Evolutionary conservation across 805 yeast species (phyloP), one percentile per base, ranked within the genome.

Genomic region (Hermanozyma aechmeae): DNA sequence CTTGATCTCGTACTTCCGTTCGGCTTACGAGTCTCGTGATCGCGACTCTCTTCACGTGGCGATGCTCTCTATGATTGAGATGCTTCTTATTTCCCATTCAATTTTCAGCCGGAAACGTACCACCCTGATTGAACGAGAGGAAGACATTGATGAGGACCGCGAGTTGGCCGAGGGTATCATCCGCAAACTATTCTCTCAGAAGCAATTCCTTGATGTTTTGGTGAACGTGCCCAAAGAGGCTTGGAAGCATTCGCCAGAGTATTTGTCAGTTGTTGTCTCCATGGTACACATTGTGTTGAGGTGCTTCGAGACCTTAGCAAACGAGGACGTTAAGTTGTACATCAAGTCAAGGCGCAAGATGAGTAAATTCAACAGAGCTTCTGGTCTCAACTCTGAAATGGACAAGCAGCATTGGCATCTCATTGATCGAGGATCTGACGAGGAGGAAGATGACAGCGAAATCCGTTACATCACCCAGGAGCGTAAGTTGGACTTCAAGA

Each of bases 11-110:
- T 52, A 62, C 31, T 56, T 73, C 48, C 53, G 73, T 28, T 58
- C 58, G 10, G 56, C 72, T 8, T 53, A 39, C 24, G 63, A 58
- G 9, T 38, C 47, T 11, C 67, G 61, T 28, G 65, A 71, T 32
- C 75, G 75, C 64, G 71, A 73, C 29, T 62, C 82, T 2, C 68
- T 77, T 4, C 85, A 80, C 38, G 83, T 86, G 2, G 70, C 77
- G 2, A 70, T 82, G 69, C 61, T 72, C 23, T 70, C 82, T 31
- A 73, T 82, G 48, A 67, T 68, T 15, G 82, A 81, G 37, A 51
- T 86, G 20, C 53, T 89, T 4, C 43, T 65, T 13, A 59, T 68
- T 8, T 55, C 67, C 6, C 50, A 65, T 41, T 40, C 67, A 24
- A 63, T 76, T 51, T 59, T 65, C 11, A 41, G 47, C 5, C 51